Evolutionary conservation across 1,284 basidiomycete genomes (phyloP).

Genomic region (Ceratobasidium sp.): DNA sequence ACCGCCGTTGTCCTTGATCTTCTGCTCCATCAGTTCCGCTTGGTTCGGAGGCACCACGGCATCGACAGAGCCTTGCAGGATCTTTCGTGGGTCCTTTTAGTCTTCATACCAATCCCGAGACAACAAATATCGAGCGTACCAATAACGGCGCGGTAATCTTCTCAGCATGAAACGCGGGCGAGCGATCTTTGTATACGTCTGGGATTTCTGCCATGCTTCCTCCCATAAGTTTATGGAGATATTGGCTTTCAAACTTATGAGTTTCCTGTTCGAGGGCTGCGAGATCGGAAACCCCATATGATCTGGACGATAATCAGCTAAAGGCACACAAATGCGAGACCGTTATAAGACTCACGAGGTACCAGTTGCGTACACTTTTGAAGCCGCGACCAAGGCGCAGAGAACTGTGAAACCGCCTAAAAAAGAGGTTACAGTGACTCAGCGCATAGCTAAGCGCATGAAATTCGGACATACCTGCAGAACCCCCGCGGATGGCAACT

Average conservation of each 20-base stretch:
- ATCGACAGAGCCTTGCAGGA: conserved; percentile 64
- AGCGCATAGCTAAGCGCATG: not conserved
- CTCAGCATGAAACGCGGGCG: conserved; percentile 60
- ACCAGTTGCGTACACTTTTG: conserved; percentile 58
- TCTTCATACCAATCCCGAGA: conserved; percentile 8
- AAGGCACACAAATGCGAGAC: not conserved
- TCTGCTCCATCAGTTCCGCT: conserved; percentile 57
- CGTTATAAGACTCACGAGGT: conserved; percentile 48
- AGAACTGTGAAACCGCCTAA: conserved; percentile 67
- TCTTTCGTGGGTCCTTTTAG: conserved; percentile 48
- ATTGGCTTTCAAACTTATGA: conserved; percentile 74
- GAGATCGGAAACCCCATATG: conserved; percentile 66
- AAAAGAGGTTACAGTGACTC: not conserved
- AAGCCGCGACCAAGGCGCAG: conserved; percentile 54
- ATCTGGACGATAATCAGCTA: conserved; percentile 28
- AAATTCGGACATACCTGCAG: conserved; percentile 52
- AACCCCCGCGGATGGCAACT: conserved; percentile 65
- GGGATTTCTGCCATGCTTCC: conserved; percentile 58
- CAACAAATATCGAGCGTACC: conserved; percentile 49
- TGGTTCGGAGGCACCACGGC: conserved; percentile 65
- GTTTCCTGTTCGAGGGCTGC: conserved; percentile 58
- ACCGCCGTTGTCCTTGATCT: conserved; percentile 55
- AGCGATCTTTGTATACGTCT: conserved; percentile 58
- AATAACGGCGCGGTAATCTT: conserved; percentile 61
- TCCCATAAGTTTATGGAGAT: conserved; percentile 60